Conservation (phyloP, 352 stramenopile genomes). For the Phytophthora macrochlamydospora region DNA sequence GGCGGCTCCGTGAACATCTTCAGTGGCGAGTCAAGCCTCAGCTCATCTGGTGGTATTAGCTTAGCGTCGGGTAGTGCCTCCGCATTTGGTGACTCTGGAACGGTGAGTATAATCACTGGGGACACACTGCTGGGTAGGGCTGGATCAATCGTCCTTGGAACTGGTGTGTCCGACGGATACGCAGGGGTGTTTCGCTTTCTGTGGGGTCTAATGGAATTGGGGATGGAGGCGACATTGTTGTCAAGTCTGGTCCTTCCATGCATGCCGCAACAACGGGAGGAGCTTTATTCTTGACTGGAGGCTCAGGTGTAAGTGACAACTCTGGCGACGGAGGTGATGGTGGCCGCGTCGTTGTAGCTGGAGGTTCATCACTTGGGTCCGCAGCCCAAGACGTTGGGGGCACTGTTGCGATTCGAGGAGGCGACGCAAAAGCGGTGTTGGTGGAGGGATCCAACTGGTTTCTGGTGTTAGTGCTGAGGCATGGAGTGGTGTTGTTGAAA, state of each 20-base stretch:
- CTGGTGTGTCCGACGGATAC: constrained; percentile 42
- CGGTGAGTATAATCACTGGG: constrained; percentile 42
- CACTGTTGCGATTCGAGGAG: constrained; percentile 51
- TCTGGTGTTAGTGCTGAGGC: constrained; percentile 59
- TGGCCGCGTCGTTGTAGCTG: constrained; percentile 50
- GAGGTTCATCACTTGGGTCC: constrained; percentile 56
- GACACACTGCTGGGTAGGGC: constrained; percentile 35
- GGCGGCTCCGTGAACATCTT: constrained; percentile 43
- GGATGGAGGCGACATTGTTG: constrained; percentile 55
- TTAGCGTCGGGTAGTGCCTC: constrained; percentile 43
- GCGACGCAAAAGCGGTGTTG: constrained; percentile 53
- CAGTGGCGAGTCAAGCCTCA: constrained; percentile 51
- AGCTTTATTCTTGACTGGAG: constrained; percentile 47
- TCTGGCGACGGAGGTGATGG: constrained; percentile 76
- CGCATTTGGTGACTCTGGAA: constrained; percentile 50
- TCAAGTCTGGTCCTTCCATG: constrained; percentile 56
- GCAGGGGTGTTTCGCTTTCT: constrained; percentile 46
- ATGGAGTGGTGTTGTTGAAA: constrained; percentile 55
- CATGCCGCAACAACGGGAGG: constrained; percentile 59
- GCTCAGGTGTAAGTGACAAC: constrained; percentile 66
- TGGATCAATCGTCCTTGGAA: constrained; percentile 53
- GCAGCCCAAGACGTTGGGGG: constrained; percentile 64
- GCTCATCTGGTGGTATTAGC: constrained; percentile 48
- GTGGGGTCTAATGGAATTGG: constrained; percentile 50
- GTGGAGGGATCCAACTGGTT: constrained; percentile 47